Evolutionary conservation across 179 eudicot species (phyloP).

Genomic region (Gypsophila paniculata): DNA sequence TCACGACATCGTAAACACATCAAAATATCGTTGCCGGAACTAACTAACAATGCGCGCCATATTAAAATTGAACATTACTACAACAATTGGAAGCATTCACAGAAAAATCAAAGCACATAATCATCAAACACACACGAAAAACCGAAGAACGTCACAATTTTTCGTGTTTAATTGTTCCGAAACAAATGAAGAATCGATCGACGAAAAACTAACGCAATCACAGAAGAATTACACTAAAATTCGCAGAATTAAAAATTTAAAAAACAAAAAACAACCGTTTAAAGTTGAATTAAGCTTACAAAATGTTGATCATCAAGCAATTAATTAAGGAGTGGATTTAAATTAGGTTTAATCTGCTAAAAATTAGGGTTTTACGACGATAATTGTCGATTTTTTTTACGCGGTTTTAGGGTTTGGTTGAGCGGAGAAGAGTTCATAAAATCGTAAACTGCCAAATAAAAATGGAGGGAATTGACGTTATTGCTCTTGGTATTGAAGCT

Average conservation of each 20-base stretch:
- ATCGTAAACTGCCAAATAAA: background rate
- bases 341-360: background rate
- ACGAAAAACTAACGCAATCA: background rate
- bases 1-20: background rate
- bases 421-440: background rate
- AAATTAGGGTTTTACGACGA: slow-evolving; percentile 1
- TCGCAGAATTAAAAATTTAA: background rate
- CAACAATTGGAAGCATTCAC: background rate
- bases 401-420: background rate
- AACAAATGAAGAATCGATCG: background rate
- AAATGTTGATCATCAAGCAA: background rate
- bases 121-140: background rate
- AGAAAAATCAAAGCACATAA: background rate
- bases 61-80: background rate
- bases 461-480: slow-evolving; percentile 5
- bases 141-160: no score
- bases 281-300: slow-evolving; percentile 9
- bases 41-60: background rate
- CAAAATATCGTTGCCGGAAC: background rate
- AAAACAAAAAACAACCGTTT: background rate
- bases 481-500: no score
- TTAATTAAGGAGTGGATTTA: background rate
- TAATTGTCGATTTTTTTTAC: background rate
- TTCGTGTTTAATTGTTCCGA: background rate
- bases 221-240: background rate